These are phyloP conservation scores for Gilbertella persicaria DNA, from an alignment of 371 early-diverging fungal genomes.

Conservation along the genomic window DNA sequence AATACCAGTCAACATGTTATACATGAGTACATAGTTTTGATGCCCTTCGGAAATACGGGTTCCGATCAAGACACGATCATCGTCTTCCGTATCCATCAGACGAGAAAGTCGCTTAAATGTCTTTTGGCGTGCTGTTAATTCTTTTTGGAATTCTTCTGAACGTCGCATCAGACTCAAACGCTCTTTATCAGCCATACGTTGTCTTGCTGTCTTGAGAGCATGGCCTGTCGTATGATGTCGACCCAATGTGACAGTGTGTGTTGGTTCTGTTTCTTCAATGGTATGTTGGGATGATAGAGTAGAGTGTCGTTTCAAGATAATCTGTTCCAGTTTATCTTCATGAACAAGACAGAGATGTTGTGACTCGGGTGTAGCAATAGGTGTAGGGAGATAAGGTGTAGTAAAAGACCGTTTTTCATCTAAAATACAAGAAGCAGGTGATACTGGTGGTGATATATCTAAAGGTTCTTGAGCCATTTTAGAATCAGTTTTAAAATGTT, in stretches of 20 bases:
- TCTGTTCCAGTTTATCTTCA: neutral
- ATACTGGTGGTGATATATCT: conserved; percentile 15
- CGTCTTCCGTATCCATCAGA: conserved; percentile 31
- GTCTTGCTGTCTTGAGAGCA: conserved; percentile 28
- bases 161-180: conserved; percentile 22
- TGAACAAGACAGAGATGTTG: neutral
- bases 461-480: conserved; percentile 6
- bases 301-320: conserved; percentile 19
- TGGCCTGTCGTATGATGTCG: conserved; percentile 50
- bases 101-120: conserved; percentile 46
- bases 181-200: conserved; percentile 31
- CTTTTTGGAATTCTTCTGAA: conserved; percentile 47
- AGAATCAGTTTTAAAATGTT: neutral
- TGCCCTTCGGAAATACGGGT: conserved; percentile 70
- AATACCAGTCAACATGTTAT: conserved; percentile 96
- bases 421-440: conserved; percentile 1
- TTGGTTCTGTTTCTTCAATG: neutral
- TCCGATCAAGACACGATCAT: conserved; percentile 60
- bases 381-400: conserved; percentile 15
- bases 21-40: conserved; percentile 87
- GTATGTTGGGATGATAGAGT: conserved; percentile 11
- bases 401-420: conserved; percentile 18
- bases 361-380: conserved; percentile 3
- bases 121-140: conserved; percentile 37
- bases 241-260: conserved; percentile 11